Base-by-base conservation (phyloP, 192 early-diverging fungal species). In the Haplosporangium gracile region DNA sequence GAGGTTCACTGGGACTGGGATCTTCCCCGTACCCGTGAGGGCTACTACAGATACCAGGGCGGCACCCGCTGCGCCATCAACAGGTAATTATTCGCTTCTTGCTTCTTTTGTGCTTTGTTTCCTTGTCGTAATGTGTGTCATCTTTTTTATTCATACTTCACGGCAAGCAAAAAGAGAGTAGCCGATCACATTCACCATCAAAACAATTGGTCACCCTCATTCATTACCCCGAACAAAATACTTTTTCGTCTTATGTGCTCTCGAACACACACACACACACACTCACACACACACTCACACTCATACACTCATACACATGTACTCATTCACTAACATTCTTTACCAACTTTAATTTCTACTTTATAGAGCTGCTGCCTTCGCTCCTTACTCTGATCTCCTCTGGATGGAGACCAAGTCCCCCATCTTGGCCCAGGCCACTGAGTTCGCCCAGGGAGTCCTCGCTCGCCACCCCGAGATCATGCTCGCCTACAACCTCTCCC, bases 321-420 rank as follows among this genome's bases (percentile, higher is more conserved):
- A 13, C 9, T 57, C 34, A 47, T n/a, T 13, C 6, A 45, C 34
- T 42, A 43, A 65, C 69, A n/a, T 70, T 70, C 65, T 68, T 75
- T 22, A 15, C 40, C 47, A 39, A 22, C 38, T 43, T 57, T 63
- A 74, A 57, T 36, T 63, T 39, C 26, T 45, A 75, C 49, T 29
- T 29, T 47, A 43, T 80, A 83, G 79, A 88, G 81, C 82, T 80
- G 76, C 75, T 49, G 95, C 95, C 63, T 98, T 97, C 82, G 93
- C 97, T 72, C 94, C 93, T 16, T 98, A 97, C 93, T 93, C 95
- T 87, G 97, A 97, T 89, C 90, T 97, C 60, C 89, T 98, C 69
- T 98, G 97, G 98, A 98, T 98, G 98, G 97, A 99, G 91, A 99
- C 98, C 68, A 96, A 96, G 89, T 97, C 94, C 84, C 98, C 98